Evolutionary conservation across 2,329 filamentous ascomycete species (phyloP), one percentile per base, ranked within the genome.

Genomic region (Niveomyces coronatus): DNA sequence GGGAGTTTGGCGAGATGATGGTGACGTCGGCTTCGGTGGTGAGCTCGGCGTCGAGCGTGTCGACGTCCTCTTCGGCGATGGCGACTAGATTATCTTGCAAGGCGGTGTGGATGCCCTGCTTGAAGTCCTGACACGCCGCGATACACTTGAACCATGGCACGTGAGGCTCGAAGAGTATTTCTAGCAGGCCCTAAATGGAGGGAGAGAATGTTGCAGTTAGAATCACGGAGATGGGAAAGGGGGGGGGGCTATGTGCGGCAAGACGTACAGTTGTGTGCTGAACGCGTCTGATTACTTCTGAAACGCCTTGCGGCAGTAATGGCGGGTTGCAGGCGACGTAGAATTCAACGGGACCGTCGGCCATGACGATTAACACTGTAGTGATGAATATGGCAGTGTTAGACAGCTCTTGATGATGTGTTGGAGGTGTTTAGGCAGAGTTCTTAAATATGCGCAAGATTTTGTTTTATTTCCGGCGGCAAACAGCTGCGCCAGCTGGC

Each of bases 261-360:
- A 8, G 8, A 8, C 4, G 5, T 35, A 40, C 37, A 24, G 34
- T 31, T 28, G 18, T 8, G 23, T 26, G 31, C 11, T 40, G 31
- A 9, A 40, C 37, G 13, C 26, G 37, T 23, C 37, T 20, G 4
- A 40, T 35, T 7, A 40, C 37, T n/a, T 40, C 31, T 6, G 37
- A 40, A 11, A 40, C 37, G n/a, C 37, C 37, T 18, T 17, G 26
- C 10, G 37, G 37, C 3, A 35, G 37, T 8, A 40, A 17, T 3
- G 31, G 37, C 4, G 37, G 37, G 31, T 40, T 40, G 31, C 37
- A 35, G 4, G 31, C 20, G n/a, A 40, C 17, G 31, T 35, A 40
- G 13, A 35, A 40, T n/a, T 40, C 37, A 14, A 35, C 13, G 14
- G 20, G n/a, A n/a, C n/a, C 9, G 4, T 19, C 26, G 8, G 17